Evolutionary conservation across 352 stramenopile genomes (phyloP), one percentile per base, ranked within the genome.

Genomic region (Phytophthora lateralis): DNA sequence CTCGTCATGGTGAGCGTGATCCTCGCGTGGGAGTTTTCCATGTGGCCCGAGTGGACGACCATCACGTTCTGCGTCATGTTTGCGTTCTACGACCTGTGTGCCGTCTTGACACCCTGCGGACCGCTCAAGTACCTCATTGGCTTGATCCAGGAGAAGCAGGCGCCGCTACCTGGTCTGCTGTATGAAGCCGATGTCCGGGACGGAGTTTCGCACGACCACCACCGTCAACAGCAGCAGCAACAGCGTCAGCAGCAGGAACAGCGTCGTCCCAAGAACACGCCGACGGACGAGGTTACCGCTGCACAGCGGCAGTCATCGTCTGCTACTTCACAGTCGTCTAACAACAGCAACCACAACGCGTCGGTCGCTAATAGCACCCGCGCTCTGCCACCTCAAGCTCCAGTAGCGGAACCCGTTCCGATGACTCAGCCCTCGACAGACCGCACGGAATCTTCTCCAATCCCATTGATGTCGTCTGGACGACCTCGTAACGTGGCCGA

Each of bases 11-110:
- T 97, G 26, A 98, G 90, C 49, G 94, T 99, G 15, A 98, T 99
- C 57, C 82, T 99, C 55, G 96, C 96, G 15, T 99, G 96, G 95
- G 85, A 99, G 60, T 91, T 99, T 34, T 97, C 90, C 42, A 96
- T 98, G 79, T 98, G 98, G 74, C 95, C 97, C 26, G 89, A 98
- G 75, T 97, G 88, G 89, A 97, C 87, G 26, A 96, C 87, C 21
- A 95, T 93, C 71, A 91, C 82, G 17, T 93, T 97, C 49, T 93
- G 91, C 34, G 82, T 98, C 51, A 97, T 98, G 76, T 92, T 99
- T 61, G 97, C 96, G 3, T 77, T 98, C 32, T 99, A 99, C 75
- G 97, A 99, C 83, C 76, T 99, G 8, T 99, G 95, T 66, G 97
- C 97, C 5, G 97, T 99, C 8, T 72, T 99, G 5, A 98, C 97